Evolutionary conservation across 371 early-diverging fungal genomes (phyloP).

Genomic region (Rhizopus stolonifer): DNA sequence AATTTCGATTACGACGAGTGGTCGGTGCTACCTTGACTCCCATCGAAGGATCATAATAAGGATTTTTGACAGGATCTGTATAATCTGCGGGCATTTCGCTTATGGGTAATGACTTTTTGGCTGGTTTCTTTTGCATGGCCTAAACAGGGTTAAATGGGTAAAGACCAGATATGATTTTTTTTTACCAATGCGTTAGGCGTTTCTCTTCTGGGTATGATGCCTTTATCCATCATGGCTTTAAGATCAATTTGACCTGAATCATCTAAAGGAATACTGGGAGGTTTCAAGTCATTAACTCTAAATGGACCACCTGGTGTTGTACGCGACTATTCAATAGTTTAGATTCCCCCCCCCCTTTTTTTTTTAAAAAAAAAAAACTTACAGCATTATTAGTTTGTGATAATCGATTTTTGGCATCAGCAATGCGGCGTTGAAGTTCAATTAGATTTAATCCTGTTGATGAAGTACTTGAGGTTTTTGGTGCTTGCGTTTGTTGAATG

Average conservation of each 20-base stretch:
- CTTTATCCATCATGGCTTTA: constrained; percentile 52
- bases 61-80: constrained; percentile 75
- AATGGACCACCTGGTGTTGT: not conserved
- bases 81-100: constrained; percentile 40
- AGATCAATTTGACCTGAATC: constrained; percentile 44
- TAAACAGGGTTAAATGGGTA: no score
- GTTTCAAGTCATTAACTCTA: constrained; percentile 13
- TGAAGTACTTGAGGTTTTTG: constrained; percentile 9
- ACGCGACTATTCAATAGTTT: constrained; percentile 1
- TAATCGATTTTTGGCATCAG: constrained; percentile 47
- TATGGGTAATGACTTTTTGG: constrained; percentile 42
- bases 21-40: constrained; percentile 49
- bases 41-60: constrained; percentile 80
- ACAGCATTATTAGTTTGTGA: constrained; percentile 14
- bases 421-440: constrained; percentile 53
- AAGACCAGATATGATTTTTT: no score
- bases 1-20: constrained; percentile 53
- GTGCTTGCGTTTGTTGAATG: constrained; percentile 6
- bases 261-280: constrained; percentile 28
- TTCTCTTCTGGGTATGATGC: constrained; percentile 55
- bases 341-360: not conserved
- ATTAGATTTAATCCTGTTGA: constrained; percentile 19
- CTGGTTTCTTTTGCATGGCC: constrained; percentile 37
- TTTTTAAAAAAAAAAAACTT: constrained; percentile 7
- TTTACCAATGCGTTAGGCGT: constrained; percentile 53